Base-by-base conservation (phyloP, 164 flowering plant genomes). In the Chimonanthus praecox region DNA sequence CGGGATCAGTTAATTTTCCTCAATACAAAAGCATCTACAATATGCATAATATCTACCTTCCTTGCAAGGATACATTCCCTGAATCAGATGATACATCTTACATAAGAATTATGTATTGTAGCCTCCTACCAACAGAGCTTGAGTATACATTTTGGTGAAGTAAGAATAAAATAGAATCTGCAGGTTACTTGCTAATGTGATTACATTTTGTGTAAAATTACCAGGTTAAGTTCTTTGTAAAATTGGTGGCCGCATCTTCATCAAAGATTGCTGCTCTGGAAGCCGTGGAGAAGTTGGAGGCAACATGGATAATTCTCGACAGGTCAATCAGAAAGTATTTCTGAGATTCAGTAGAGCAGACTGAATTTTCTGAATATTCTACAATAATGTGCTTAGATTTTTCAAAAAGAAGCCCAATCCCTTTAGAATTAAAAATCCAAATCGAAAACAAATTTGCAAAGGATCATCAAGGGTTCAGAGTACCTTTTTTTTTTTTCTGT, bases 291-390 rank as follows among this genome's bases (percentile, higher is more conserved):
- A 73, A 21, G 61, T 70, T 78, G 6, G 64, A 60, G 60, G 87
- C 92, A 64, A 87, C 92, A 54, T 88, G 88, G 87, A 74, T 88
- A 60, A 79, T 90, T 69, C 89, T 90, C 64, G 94, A 88, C 82
- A 88, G 90, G 94, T 87, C 2, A 75, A 82, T 68, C 46, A 49
- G 20, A 69, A 69, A n/a, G 47, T 47, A 62, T 16, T 16, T 4
- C 6, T 62, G 65, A 62, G 33, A 33, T 33, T 33, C 33, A 33
- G 33, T 33, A 33, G 1, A 33, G 33, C 33, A 33, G 33, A 33
- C 33, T 33, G 33, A 33, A 33, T 33, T 33, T 33, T 33, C 33
- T 33, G 33, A 33, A 33, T 33, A 33, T 33, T 33, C 33, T 33
- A 33, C 33, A 33, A 33, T 33, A 33, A 33, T 1, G 33, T 33